Evolutionary conservation across 2,329 filamentous ascomycete species (phyloP).

Genomic region (Arthrobotrys conoides): DNA sequence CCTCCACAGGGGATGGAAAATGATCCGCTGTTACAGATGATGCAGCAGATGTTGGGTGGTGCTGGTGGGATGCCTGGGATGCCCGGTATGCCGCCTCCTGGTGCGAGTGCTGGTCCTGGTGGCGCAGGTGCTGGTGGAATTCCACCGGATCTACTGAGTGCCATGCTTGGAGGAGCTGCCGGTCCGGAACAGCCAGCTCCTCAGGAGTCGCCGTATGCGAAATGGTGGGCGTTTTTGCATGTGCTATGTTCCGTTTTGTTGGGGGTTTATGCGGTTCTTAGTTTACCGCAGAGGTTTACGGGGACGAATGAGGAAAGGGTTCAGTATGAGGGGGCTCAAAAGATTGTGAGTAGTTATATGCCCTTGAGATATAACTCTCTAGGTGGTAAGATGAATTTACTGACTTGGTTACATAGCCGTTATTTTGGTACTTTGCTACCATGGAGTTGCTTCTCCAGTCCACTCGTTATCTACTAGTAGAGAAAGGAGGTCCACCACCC

Average conservation of each 20-base stretch:
- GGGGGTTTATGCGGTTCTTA: constrained; percentile 61
- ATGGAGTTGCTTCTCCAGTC: constrained; percentile 81
- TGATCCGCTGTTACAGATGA: constrained; percentile 81
- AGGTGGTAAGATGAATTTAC: background rate
- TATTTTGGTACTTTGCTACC: constrained; percentile 86
- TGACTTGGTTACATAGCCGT: constrained; percentile 67
- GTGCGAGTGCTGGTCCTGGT: constrained; percentile 68
- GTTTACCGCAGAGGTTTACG: constrained; percentile 58
- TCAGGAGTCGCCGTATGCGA: constrained; percentile 58
- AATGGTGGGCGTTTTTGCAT: constrained; percentile 63
- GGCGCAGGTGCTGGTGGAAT: constrained; percentile 54
- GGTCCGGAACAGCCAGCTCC: constrained; percentile 38
- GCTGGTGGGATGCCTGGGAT: constrained; percentile 65
- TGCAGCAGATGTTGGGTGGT: constrained; percentile 78
- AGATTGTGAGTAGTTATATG: constrained; percentile 40
- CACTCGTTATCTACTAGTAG: constrained; percentile 77
- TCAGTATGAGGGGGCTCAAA: constrained; percentile 35
- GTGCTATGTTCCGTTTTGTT: constrained; percentile 62
- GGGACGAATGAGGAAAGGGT: constrained; percentile 61
- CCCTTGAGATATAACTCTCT: background rate
- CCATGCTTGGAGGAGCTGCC: constrained; percentile 64
- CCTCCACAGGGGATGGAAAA: constrained; percentile 71
- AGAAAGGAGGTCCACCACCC: constrained; percentile 73
- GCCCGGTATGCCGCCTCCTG: constrained; percentile 61
- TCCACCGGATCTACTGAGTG: constrained; percentile 61